Percentiles rank a stretch among this genome's conserved stretches.
Evolutionary conservation across 768 basidiomycete genomes (phyloP).

Genomic region (Thelephora aurantiotincta): DNA sequence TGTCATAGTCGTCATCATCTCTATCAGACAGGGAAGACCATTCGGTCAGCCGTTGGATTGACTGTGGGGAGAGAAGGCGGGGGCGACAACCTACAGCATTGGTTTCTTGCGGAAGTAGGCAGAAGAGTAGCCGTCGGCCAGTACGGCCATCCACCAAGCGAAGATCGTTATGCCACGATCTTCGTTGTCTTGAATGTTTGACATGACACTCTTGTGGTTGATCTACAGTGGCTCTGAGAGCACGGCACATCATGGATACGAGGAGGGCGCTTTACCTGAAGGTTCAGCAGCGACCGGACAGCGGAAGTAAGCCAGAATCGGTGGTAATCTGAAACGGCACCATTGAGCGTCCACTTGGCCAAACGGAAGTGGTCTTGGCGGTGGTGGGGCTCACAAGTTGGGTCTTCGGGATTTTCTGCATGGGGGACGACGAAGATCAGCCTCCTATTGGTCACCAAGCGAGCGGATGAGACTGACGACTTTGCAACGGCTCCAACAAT

Average conservation of each 20-base stretch:
- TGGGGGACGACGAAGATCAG: not conserved
- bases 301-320: constrained; percentile 74
- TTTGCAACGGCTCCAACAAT: constrained; percentile 74
- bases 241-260: not conserved
- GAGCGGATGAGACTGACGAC: constrained; percentile 44
- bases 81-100: constrained; percentile 32
- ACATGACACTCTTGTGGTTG: constrained; percentile 71
- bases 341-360: constrained; percentile 2
- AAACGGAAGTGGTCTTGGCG: too few relatives aligned
- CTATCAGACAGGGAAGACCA: constrained; percentile 14
- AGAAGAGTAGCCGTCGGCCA: constrained; percentile 72
- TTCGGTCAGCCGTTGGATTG: not conserved
- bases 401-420: too few relatives aligned
- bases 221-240: constrained; percentile 31
- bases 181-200: constrained; percentile 59
- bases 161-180: constrained; percentile 77
- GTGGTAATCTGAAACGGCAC: constrained; percentile 47
- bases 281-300: constrained; percentile 64
- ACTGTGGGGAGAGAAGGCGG: not conserved
- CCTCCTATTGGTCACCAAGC: constrained; percentile 3
- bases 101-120: constrained; percentile 81
- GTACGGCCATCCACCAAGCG: constrained; percentile 89
- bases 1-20: constrained; percentile 82
- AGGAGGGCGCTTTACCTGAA: constrained; percentile 35
- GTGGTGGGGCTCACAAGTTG: too few relatives aligned